Conservation (phyloP, 495 filamentous ascomycete genomes). For the Thermochaetoides thermophila region DNA sequence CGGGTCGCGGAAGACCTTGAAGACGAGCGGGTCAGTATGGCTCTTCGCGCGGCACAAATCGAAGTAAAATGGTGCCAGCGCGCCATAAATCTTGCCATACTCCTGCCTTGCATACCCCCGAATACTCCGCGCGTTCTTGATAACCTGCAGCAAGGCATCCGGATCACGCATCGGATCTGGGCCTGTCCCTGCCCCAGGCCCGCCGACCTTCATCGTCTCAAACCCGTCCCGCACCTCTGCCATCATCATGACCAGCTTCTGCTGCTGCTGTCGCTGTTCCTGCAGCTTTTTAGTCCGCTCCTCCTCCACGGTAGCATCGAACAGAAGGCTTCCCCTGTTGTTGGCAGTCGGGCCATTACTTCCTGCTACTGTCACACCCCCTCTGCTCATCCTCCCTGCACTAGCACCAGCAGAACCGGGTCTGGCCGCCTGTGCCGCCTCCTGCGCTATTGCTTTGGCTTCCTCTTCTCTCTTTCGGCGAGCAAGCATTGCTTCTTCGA, state of each 20-base stretch:
- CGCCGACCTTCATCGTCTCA: conserved; percentile 42
- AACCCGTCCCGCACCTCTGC: conserved; percentile 45
- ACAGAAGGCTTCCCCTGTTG: conserved; percentile 40
- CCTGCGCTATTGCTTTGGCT: conserved; percentile 10
- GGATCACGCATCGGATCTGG: conserved; percentile 32
- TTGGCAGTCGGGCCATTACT: too few species aligned
- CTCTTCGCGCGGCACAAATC: conserved; percentile 58
- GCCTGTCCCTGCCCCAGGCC: background rate
- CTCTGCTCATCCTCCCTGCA: background rate
- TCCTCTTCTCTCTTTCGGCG: conserved; percentile 41
- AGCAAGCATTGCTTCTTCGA: conserved; percentile 54
- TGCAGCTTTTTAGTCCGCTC: conserved; percentile 24
- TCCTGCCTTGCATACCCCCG: conserved; percentile 77
- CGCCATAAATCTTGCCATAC: conserved; percentile 80
- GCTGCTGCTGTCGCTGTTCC: conserved; percentile 2
- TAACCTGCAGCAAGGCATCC: conserved; percentile 43
- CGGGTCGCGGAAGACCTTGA: conserved; percentile 73
- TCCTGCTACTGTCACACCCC: background rate
- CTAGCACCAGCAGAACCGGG: conserved; percentile 9
- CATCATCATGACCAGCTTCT: too few species aligned
- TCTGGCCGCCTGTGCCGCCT: conserved; percentile 4
- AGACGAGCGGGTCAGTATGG: conserved; percentile 70
- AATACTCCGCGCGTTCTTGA: conserved; percentile 59
- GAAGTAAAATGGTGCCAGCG: conserved; percentile 74
- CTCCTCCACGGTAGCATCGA: conserved; percentile 51